Conservation (phyloP, 768 basidiomycete species). For the Galerina marginata region DNA sequence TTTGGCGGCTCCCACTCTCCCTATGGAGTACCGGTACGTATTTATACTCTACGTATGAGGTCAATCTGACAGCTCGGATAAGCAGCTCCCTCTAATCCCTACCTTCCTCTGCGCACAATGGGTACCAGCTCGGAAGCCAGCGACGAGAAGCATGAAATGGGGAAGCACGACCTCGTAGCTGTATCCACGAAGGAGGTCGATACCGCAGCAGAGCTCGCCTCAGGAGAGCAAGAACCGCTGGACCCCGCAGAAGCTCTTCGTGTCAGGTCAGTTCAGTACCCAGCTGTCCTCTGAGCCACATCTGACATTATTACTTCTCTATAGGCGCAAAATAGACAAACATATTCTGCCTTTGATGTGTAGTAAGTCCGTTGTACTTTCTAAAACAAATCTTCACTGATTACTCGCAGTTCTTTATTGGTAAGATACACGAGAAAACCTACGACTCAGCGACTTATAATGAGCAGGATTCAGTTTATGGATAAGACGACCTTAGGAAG, state of each 20-base stretch:
- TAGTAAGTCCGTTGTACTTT: constrained; percentile 45
- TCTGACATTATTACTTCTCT: not conserved
- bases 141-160: constrained; percentile 37
- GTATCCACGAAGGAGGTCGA: constrained; percentile 58
- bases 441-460: not conserved
- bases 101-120: constrained; percentile 49
- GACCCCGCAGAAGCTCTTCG: constrained; percentile 58
- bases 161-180: constrained; percentile 36
- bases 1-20: constrained; percentile 19
- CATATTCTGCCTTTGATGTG: constrained; percentile 77
- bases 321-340: constrained; percentile 65
- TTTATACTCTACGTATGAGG: constrained; percentile 18
- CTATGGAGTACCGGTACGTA: constrained; percentile 24
- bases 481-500: constrained; percentile 76
- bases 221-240: constrained; percentile 47
- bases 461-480: constrained; percentile 76
- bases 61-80: constrained; percentile 16
- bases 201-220: constrained; percentile 63
- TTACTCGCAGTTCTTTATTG: constrained; percentile 55
- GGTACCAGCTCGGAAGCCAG: constrained; percentile 47
- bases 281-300: not conserved
- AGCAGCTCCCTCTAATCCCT: constrained; percentile 30
- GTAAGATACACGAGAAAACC: constrained; percentile 32
- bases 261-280: constrained; percentile 46
- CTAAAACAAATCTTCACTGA: not conserved